Evolutionary conservation across 129 eudicot genomes (phyloP).

Genomic region (Flaveria bidentis): DNA sequence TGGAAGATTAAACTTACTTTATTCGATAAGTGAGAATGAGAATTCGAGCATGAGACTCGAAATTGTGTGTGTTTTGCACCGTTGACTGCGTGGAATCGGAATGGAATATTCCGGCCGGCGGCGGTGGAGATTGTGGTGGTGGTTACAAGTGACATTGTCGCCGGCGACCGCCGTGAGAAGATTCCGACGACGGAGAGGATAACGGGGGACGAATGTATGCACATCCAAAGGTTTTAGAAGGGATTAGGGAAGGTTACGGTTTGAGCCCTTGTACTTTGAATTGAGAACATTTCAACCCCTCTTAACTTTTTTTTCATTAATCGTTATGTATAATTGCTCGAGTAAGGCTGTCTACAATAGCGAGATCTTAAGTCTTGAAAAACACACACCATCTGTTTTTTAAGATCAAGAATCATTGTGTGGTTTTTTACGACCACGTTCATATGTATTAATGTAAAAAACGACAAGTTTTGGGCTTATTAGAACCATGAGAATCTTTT

Average conservation of each 20-base stretch:
- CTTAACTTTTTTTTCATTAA: not conserved
- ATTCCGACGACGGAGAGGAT: slow-evolving; percentile 24
- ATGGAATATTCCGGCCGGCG: slow-evolving; percentile 27
- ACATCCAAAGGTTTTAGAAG: not conserved
- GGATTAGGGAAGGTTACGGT: slow-evolving; percentile 23
- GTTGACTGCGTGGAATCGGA: slow-evolving; percentile 4
- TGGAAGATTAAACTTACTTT: slow-evolving; percentile 36
- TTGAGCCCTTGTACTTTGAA: slow-evolving; percentile 18
- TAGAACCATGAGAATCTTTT: too few relatives aligned
- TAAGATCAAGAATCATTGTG: too few relatives aligned
- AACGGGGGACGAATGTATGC: not conserved
- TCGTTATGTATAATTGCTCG: too few relatives aligned
- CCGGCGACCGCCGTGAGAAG: slow-evolving; percentile 26
- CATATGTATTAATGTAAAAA: too few relatives aligned
- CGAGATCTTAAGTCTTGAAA: too few relatives aligned
- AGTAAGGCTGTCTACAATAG: too few relatives aligned
- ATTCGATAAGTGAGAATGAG: slow-evolving; percentile 19
- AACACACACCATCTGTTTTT: too few relatives aligned
- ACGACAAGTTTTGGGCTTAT: too few relatives aligned
- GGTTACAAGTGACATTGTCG: slow-evolving; percentile 38
- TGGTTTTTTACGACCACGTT: too few relatives aligned
- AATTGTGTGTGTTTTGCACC: slow-evolving; percentile 20
- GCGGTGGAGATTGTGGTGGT: slow-evolving; percentile 30
- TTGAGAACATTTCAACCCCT: slow-evolving; percentile 10
- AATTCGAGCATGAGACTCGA: slow-evolving; percentile 45